Conservation (phyloP, 139 green algal species). For the Auxenochlorella pyrenoidosa region DNA sequence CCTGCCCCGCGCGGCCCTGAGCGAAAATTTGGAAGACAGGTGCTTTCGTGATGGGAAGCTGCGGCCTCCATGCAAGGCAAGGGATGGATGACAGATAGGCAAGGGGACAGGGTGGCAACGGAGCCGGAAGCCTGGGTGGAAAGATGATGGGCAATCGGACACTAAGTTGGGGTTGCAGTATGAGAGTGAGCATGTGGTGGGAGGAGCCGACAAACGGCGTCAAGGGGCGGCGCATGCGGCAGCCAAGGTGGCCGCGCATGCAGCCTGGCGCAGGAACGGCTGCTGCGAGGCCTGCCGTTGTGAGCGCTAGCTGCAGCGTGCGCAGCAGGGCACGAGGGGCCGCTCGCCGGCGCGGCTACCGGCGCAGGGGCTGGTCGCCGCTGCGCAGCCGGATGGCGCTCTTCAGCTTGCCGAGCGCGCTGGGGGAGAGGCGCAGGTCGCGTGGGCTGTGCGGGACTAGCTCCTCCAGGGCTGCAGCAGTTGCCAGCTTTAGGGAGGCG, state of each 20-base stretch:
- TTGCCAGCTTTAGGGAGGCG: conserved; percentile 23
- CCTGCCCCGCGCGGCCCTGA: no score
- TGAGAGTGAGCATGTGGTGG: no score
- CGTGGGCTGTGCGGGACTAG: conserved; percentile 21
- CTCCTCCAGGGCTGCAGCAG: conserved; percentile 12
- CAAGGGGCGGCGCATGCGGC: no score
- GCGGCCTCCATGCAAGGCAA: no score
- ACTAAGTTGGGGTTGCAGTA: no score
- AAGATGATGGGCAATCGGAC: no score
- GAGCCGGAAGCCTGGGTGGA: no score
- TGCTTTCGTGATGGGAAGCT: no score
- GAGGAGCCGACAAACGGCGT: no score
- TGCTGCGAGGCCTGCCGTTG: neutral
- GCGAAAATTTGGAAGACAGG: no score
- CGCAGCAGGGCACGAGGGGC: neutral
- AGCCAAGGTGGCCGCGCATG: neutral
- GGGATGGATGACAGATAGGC: no score
- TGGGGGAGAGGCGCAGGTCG: neutral
- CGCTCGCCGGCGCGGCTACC: neutral
- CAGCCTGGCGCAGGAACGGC: neutral
- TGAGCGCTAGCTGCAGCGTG: neutral
- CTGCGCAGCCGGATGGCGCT: neutral
- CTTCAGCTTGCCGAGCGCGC: neutral
- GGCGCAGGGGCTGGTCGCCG: neutral
- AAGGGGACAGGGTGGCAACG: no score